These are phyloP conservation scores for Globisporangium spinosum DNA, from an alignment of 352 stramenopile species.

Conservation along the genomic window DNA sequence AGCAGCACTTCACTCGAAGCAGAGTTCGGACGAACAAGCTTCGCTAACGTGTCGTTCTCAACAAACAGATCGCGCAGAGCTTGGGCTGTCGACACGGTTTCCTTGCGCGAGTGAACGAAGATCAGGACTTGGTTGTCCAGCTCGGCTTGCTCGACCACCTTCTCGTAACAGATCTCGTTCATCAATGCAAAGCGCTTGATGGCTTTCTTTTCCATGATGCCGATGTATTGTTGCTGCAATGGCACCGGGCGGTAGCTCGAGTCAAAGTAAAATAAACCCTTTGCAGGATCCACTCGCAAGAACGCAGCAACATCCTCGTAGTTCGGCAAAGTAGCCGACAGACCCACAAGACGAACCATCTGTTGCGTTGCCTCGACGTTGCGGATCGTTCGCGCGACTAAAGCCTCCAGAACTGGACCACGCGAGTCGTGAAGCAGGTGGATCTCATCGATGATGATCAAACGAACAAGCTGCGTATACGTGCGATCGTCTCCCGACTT, in stretches of 20 bases:
- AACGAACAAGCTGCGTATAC: conserved; percentile 97
- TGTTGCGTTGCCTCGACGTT: conserved; percentile 98
- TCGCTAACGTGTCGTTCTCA: conserved; percentile 92
- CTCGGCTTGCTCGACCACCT: conserved; percentile 93
- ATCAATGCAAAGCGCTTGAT: conserved; percentile 98
- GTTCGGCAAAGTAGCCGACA: conserved; percentile 99
- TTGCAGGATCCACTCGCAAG: conserved; percentile 95
- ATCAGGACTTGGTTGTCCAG: conserved; percentile 98
- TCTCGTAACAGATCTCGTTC: conserved; percentile 99
- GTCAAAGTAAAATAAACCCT: conserved; percentile 99
- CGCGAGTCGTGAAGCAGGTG: conserved; percentile 98
- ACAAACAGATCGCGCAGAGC: conserved; percentile 95
- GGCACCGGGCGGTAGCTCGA: conserved; percentile 98
- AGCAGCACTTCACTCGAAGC: conserved; percentile 91
- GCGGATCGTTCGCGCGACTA: conserved; percentile 96
- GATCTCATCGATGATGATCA: conserved; percentile 99
- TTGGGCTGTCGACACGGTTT: conserved; percentile 96
- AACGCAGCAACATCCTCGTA: conserved; percentile 99
- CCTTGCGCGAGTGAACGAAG: conserved; percentile 98
- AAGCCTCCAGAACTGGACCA: conserved; percentile 96
- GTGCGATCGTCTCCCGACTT: conserved; percentile 96
- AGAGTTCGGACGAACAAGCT: conserved; percentile 88
- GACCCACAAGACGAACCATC: conserved; percentile 95
- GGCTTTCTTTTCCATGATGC: conserved; percentile 98
- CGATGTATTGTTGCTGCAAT: conserved; percentile 99